Percentiles rank a stretch among this genome's conserved stretches.
These are phyloP conservation scores for Russula virescens DNA, from an alignment of 768 basidiomycete genomes.

Conservation along the genomic window DNA sequence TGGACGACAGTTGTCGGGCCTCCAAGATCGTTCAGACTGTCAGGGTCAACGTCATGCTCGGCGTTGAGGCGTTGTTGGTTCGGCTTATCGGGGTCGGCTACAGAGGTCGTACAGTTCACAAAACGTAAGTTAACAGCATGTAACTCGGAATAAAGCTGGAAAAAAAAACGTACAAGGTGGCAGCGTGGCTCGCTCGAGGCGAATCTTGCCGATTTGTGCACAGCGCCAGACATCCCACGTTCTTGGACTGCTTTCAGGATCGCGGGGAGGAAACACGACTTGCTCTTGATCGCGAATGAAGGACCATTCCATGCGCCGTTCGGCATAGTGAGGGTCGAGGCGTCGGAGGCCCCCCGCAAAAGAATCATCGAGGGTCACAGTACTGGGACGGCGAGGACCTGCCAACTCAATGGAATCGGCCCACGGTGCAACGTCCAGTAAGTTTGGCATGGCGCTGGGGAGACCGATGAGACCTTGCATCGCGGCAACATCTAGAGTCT, in stretches of 20 bases:
- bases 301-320: constrained; percentile 13
- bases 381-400: constrained; percentile 19
- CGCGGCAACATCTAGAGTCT: background rate
- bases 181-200: constrained; percentile 16
- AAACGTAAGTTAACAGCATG: constrained; percentile 2
- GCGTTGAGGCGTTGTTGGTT: constrained; percentile 66
- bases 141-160: background rate
- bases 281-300: constrained; percentile 12
- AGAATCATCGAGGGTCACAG: constrained; percentile 33
- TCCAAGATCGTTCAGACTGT: constrained; percentile 36
- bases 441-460: background rate
- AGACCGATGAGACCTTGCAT: constrained; percentile 7
- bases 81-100: constrained; percentile 47
- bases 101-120: too few relatives aligned
- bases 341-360: constrained; percentile 35
- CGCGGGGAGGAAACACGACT: background rate
- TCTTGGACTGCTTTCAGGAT: constrained; percentile 16
- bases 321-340: constrained; percentile 40
- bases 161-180: constrained; percentile 12
- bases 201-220: constrained; percentile 34
- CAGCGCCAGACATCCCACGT: constrained; percentile 26
- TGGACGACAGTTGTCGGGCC: constrained; percentile 69
- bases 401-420: background rate
- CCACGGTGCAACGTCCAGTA: constrained; percentile 19
- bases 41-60: constrained; percentile 48